Evolutionary conservation across 495 filamentous ascomycete species (phyloP).

Genomic region (Talaromyces proteolyticus): DNA sequence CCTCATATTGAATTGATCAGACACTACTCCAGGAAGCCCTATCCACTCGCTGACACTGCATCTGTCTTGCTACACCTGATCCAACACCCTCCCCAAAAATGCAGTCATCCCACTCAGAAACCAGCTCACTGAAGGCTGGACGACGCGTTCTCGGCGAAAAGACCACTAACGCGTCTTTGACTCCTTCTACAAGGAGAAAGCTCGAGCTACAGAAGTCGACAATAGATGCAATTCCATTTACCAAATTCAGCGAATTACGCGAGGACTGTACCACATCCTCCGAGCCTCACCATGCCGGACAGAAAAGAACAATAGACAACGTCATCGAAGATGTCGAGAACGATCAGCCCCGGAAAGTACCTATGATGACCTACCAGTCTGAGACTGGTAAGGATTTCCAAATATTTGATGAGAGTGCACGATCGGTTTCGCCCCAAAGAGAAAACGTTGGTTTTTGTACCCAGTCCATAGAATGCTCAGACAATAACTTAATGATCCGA

Average conservation of each 20-base stretch:
- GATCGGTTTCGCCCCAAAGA: neutral
- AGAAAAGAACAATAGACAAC: constrained; percentile 38
- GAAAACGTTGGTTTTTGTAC: neutral
- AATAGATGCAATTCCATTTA: constrained; percentile 2
- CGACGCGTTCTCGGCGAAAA: constrained; percentile 40
- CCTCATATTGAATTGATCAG: neutral
- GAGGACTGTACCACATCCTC: neutral
- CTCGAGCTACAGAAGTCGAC: neutral
- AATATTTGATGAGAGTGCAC: neutral
- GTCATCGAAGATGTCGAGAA: constrained; percentile 18
- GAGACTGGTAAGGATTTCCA: neutral
- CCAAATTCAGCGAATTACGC: neutral
- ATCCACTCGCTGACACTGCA: neutral
- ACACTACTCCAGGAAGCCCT: too few species aligned
- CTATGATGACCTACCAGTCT: neutral
- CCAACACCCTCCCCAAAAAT: constrained; percentile 11
- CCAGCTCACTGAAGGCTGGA: constrained; percentile 36
- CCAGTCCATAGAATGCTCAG: neutral
- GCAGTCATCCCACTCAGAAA: constrained; percentile 20
- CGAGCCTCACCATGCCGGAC: constrained; percentile 28
- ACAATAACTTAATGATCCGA: neutral
- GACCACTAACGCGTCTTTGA: constrained; percentile 40
- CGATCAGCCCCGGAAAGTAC: constrained; percentile 2
- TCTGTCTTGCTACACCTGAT: neutral
- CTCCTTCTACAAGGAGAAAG: constrained; percentile 24